These are phyloP conservation scores for Agaricales sp. DNA, from an alignment of 1,284 basidiomycete genomes.

Conservation along the genomic window DNA sequence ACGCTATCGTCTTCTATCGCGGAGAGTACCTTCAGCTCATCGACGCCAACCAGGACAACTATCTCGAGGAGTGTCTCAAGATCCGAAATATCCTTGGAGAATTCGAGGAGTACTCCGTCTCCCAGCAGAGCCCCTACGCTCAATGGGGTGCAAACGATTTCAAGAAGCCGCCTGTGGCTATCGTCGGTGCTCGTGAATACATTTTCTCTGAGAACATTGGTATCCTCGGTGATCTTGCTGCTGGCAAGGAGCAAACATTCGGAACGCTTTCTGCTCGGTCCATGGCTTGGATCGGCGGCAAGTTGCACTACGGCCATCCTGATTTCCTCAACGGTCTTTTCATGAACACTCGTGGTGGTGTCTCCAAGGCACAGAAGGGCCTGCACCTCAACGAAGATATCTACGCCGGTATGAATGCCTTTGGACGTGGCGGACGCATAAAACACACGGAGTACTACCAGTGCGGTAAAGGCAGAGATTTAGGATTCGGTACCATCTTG, in stretches of 20 bases:
- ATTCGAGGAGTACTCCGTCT: slow-evolving; percentile 90
- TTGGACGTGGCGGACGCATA: slow-evolving; percentile 94
- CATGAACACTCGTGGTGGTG: slow-evolving; percentile 97
- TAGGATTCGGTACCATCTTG: slow-evolving; percentile 97
- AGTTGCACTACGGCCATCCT: slow-evolving; percentile 97
- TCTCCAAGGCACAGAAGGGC: slow-evolving; percentile 98
- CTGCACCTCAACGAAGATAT: slow-evolving; percentile 99
- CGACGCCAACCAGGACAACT: slow-evolving; percentile 99
- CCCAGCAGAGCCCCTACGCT: slow-evolving; percentile 86
- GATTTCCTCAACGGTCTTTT: slow-evolving; percentile 98
- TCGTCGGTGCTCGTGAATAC: slow-evolving; percentile 98
- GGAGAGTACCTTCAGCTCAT: slow-evolving; percentile 99
- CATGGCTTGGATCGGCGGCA: slow-evolving; percentile 96
- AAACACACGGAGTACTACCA: slow-evolving; percentile 99
- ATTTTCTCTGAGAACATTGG: slow-evolving; percentile 99
- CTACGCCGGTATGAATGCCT: slow-evolving; percentile 98
- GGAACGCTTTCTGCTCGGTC: slow-evolving; percentile 94
- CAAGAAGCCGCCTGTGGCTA: slow-evolving; percentile 85
- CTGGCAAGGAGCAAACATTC: slow-evolving; percentile 99
- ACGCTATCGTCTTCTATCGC: slow-evolving; percentile 98
- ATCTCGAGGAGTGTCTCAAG: slow-evolving; percentile 98
- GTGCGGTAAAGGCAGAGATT: slow-evolving; percentile 97
- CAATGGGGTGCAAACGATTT: slow-evolving; percentile 84
- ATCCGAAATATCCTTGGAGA: slow-evolving; percentile 97
- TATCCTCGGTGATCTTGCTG: slow-evolving; percentile 96